Evolutionary conservation across 1,284 basidiomycete species (phyloP), one percentile per base, ranked within the genome.

Genomic region (Austroboletus niveus): DNA sequence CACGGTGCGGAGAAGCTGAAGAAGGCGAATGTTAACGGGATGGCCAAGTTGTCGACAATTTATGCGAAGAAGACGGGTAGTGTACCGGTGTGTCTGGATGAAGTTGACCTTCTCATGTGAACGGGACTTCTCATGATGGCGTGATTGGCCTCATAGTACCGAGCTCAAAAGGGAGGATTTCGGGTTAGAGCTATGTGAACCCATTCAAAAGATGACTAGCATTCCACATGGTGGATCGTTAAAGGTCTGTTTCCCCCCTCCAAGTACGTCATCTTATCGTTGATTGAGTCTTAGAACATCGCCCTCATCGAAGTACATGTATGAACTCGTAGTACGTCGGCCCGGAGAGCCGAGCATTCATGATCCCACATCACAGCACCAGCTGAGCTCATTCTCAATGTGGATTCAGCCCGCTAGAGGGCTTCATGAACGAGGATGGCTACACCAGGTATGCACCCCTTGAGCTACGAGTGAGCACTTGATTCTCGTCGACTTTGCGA

Each of bases 321-420:
- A 10, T 10, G 11, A 11, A 10, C 65, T 39, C 40, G 32, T 36
- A n/a, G n/a, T n/a, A n/a, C n/a, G n/a, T n/a, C n/a, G n/a, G n/a
- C n/a, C n/a, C 22, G 2, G 10, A 17, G 15, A n/a, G n/a, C 4
- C n/a, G 14, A 15, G 20, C 8, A 45, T 45, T 31, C n/a, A 24
- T 38, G 30, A 31, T 8, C 42, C 31, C 31, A 17, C 8, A 8
- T 20, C 24, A 24, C 65, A 96, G 92, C 90, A 95, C 61, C 94
- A 98, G 83, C 78, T 98, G 96, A 99, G 73, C 84, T 99, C 60
- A 92, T 98, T 71, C 81, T 87, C 57, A 98, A 95, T 73, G 96
- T 54, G 96, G 96, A 24, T 99, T 99, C 78, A 98, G 95, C 58
- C 97, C 96, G n/a, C 80, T 99, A 24, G 94, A 98, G 71, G 95